Conservation (phyloP, 2,329 filamentous ascomycete genomes). For the Paracorniculantispora psalliotae region DNA sequence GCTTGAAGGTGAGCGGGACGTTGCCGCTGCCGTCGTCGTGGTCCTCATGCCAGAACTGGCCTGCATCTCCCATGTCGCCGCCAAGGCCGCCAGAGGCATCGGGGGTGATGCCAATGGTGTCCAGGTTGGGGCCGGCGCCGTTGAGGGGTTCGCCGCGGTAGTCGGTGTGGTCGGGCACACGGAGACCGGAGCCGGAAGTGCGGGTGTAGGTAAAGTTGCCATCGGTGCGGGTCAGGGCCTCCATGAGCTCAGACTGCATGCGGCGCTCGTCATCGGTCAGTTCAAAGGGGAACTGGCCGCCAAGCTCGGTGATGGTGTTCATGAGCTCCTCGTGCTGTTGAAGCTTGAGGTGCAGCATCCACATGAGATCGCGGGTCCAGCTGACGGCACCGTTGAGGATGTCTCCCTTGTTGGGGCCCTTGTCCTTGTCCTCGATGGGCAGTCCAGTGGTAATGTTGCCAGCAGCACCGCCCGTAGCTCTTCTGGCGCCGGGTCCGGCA, state of each 20-base stretch:
- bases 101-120: slow-evolving; percentile 34
- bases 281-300: slow-evolving; percentile 73
- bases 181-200: slow-evolving; percentile 74
- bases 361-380: slow-evolving; percentile 97
- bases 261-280: slow-evolving; percentile 87
- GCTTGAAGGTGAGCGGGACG: slow-evolving; percentile 71
- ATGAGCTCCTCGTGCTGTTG: slow-evolving; percentile 85
- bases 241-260: slow-evolving; percentile 89
- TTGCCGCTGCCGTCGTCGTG: slow-evolving; percentile 69
- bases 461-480: slow-evolving; percentile 63
- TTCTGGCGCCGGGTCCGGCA: slow-evolving; percentile 76
- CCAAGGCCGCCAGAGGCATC: slow-evolving; percentile 32
- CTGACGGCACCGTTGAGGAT: slow-evolving; percentile 95
- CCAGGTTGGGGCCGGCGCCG: slow-evolving; percentile 34
- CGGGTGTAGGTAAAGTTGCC: slow-evolving; percentile 80
- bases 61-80: slow-evolving; percentile 46
- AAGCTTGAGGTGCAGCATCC: slow-evolving; percentile 85
- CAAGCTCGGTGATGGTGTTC: slow-evolving; percentile 66
- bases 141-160: slow-evolving; percentile 74
- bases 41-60: slow-evolving; percentile 61
- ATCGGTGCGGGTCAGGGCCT: slow-evolving; percentile 77
- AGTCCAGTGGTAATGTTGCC: slow-evolving; percentile 89
- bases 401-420: slow-evolving; percentile 97
- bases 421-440: slow-evolving; percentile 94
- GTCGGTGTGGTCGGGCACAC: slow-evolving; percentile 91